phyloP scores from a whole-genome alignment of 2,329 filamentous ascomycete species.

The Epichloe baconii region DNA sequence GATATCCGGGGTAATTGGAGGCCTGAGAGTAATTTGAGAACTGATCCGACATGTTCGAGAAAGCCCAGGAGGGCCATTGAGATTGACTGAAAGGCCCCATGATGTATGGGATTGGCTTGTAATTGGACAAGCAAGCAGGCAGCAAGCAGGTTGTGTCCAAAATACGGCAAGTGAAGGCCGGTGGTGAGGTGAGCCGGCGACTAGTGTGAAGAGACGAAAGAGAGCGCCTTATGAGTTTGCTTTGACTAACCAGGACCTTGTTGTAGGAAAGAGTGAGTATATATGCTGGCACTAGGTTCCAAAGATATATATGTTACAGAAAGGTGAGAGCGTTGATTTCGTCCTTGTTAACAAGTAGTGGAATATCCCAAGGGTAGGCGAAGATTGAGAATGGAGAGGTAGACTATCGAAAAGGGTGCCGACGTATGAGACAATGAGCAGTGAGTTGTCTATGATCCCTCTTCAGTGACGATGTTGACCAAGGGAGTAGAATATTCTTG shows the following conservation, averaged over 20 bases:
- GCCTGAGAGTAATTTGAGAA: slow-evolving; percentile 20
- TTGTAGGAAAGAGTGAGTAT: neutral
- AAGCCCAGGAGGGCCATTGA: slow-evolving; percentile 24
- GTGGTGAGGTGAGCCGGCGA: neutral
- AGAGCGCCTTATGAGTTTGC: neutral
- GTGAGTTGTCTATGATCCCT: slow-evolving; percentile 15
- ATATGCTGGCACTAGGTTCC: neutral
- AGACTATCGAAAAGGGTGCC: slow-evolving; percentile 18
- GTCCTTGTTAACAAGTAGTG: slow-evolving; percentile 5
- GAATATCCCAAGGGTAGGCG: slow-evolving; percentile 5
- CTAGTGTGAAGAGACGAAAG: no score
- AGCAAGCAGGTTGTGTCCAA: neutral
- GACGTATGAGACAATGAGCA: slow-evolving; percentile 21
- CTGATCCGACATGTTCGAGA: slow-evolving; percentile 15
- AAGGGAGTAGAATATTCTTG: slow-evolving; percentile 18
- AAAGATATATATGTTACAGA: neutral
- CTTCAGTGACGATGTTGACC: slow-evolving; percentile 20
- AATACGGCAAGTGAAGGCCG: neutral
- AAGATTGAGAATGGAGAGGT: slow-evolving; percentile 11
- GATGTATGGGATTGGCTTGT: neutral
- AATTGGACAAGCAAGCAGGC: neutral
- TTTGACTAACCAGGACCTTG: neutral
- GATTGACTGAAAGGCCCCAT: slow-evolving; percentile 23
- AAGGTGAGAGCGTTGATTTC: slow-evolving; percentile 3
- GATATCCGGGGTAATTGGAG: slow-evolving; percentile 22